Conservation (phyloP, 1,284 basidiomycete species). For the Irpex sp. region DNA sequence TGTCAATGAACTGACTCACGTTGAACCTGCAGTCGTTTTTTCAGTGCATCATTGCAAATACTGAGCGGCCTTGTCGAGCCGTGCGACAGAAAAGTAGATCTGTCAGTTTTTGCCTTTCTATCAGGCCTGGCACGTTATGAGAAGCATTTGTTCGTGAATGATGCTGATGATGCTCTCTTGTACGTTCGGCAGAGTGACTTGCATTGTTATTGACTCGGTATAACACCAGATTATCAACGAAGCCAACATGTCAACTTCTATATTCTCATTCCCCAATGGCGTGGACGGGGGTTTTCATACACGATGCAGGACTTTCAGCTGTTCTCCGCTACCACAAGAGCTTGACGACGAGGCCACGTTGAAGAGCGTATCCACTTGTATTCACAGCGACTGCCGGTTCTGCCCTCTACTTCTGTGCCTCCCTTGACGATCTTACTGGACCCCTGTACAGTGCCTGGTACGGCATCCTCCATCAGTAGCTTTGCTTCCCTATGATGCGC, state of each 20-base stretch:
- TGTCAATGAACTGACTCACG: not conserved
- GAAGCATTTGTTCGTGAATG: not conserved
- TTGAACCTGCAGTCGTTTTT: not conserved
- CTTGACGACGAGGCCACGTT: too few relatives aligned
- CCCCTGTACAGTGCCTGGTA: not conserved
- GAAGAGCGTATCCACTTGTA: too few relatives aligned
- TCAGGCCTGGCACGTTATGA: not conserved
- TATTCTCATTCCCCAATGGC: too few relatives aligned
- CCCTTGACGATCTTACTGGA: not conserved
- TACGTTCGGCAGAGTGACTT: not conserved
- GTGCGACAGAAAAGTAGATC: not conserved
- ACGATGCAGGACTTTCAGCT: too few relatives aligned
- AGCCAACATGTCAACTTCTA: too few relatives aligned
- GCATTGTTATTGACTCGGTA: not conserved
- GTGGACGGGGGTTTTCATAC: too few relatives aligned
- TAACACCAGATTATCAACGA: too few relatives aligned
- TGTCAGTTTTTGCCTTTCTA: not conserved
- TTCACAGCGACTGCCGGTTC: too few relatives aligned
- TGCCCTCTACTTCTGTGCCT: not conserved
- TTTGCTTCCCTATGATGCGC: conserved; percentile 1
- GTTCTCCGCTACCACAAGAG: too few relatives aligned
- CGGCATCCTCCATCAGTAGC: not conserved
- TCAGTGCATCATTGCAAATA: not conserved
- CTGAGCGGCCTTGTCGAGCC: not conserved
- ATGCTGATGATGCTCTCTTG: not conserved